A percentile compares a stretch with the other conserved stretches of the same genome.
Conservation (phyloP, 768 basidiomycete genomes). For the Podaxis sp. region DNA sequence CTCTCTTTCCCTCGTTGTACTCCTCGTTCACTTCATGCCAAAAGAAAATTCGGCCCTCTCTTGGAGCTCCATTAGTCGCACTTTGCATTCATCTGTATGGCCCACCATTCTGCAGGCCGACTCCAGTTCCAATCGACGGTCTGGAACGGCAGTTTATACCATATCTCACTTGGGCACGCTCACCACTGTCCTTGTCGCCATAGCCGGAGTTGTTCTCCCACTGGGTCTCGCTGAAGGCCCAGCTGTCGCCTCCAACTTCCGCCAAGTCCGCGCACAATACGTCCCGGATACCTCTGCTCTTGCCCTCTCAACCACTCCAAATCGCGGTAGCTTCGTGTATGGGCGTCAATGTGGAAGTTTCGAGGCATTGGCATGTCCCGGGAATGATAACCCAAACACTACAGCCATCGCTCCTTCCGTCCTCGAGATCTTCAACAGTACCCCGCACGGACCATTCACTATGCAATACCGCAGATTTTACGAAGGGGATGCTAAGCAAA, state of each 20-base stretch:
- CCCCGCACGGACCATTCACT: conserved; percentile 19
- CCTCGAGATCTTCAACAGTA: conserved; percentile 19
- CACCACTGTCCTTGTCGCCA: conserved; percentile 17
- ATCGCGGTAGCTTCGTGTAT: conserved; percentile 14
- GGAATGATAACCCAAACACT: conserved; percentile 16
- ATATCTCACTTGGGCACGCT: conserved; percentile 17
- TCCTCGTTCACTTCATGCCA: conserved; percentile 20
- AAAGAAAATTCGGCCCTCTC: conserved; percentile 18
- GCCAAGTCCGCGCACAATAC: conserved; percentile 10
- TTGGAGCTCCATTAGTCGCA: conserved; percentile 21
- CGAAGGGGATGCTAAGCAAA: conserved; percentile 13
- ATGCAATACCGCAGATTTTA: conserved; percentile 23
- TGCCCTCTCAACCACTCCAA: conserved; percentile 19
- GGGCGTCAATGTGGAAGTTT: conserved; percentile 20
- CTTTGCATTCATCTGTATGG: conserved; percentile 22
- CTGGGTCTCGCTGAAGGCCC: conserved; percentile 21
- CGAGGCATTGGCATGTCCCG: conserved; percentile 17
- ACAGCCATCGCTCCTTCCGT: conserved; percentile 16
- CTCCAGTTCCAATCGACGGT: background rate
- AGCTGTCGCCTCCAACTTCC: background rate
- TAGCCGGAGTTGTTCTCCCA: conserved; percentile 20
- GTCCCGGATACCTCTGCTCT: conserved; percentile 20
- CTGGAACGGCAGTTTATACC: conserved; percentile 12
- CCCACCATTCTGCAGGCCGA: conserved; percentile 19
- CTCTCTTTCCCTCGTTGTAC: conserved; percentile 19